Conservation (phyloP, 768 basidiomycete species). For the Boletus patriciae region DNA sequence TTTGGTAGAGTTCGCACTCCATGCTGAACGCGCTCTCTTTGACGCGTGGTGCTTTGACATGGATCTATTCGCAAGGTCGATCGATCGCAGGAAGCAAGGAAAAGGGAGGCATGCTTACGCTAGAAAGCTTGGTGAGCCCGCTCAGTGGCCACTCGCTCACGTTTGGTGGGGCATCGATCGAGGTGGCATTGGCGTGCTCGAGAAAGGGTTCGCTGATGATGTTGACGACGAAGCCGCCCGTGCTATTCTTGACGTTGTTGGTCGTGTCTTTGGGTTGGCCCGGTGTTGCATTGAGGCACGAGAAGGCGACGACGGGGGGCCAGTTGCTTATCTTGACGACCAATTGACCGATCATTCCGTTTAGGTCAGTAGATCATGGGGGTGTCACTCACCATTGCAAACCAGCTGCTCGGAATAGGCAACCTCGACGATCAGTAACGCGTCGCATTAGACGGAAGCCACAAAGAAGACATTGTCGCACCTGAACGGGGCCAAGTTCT, state of each 20-base stretch:
- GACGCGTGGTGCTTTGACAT: slow-evolving; percentile 41
- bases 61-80: slow-evolving; percentile 17
- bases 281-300: slow-evolving; percentile 16
- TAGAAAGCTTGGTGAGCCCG: slow-evolving; percentile 24
- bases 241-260: slow-evolving; percentile 42
- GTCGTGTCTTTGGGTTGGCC: slow-evolving; percentile 42
- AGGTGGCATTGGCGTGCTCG: slow-evolving; percentile 39
- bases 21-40: slow-evolving; percentile 48
- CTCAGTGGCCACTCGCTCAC: slow-evolving; percentile 43
- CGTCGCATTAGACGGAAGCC: slow-evolving; percentile 16
- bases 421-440: background rate
- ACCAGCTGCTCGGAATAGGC: slow-evolving; percentile 16
- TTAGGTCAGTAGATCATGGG: background rate
- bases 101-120: background rate
- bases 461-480: slow-evolving; percentile 1
- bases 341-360: background rate
- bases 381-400: slow-evolving; percentile 24
- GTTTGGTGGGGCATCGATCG: slow-evolving; percentile 38
- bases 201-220: slow-evolving; percentile 54
- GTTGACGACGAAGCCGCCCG: slow-evolving; percentile 48
- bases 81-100: background rate
- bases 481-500: slow-evolving; percentile 47
- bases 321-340: slow-evolving; percentile 18
- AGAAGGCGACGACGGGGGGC: slow-evolving; percentile 41
- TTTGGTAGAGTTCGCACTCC: slow-evolving; percentile 44